A percentile compares a stretch with the other conserved stretches of the same genome.
These are phyloP conservation scores for Hypsizygus ulmarius DNA, from an alignment of 1,284 basidiomycete genomes.

Conservation along the genomic window DNA sequence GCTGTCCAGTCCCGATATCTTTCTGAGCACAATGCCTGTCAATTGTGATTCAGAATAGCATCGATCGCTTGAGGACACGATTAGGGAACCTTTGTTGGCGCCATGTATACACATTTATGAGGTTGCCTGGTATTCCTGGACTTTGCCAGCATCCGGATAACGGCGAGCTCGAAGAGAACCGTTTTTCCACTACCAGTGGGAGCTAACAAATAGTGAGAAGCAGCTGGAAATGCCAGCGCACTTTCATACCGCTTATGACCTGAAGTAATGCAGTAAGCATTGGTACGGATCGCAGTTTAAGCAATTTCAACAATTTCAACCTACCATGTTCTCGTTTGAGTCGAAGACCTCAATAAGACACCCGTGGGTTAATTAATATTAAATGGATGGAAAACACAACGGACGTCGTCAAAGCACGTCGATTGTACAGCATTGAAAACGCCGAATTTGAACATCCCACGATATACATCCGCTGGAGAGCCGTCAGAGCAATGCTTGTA, in stretches of 20 bases:
- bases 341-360: conserved; percentile 54
- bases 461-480: conserved; percentile 73
- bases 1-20: conserved; percentile 79
- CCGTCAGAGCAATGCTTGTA: not conserved
- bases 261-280: conserved; percentile 33
- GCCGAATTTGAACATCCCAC: conserved; percentile 80
- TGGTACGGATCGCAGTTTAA: too few species aligned
- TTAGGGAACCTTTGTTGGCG: conserved; percentile 79
- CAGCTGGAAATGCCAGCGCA: not conserved
- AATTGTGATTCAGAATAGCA: not conserved
- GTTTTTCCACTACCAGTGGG: conserved; percentile 95
- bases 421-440: conserved; percentile 92
- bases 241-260: conserved; percentile 70
- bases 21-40: conserved; percentile 85
- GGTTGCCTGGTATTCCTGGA: conserved; percentile 34
- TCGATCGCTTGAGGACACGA: not conserved
- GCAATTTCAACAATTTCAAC: conserved; percentile 13
- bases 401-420: conserved; percentile 72
- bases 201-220: conserved; percentile 44
- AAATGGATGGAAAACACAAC: conserved; percentile 19
- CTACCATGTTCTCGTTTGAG: conserved; percentile 73
- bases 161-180: conserved; percentile 88
- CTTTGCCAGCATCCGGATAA: conserved; percentile 72
- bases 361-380: not conserved
- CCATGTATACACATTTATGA: conserved; percentile 86